These are phyloP conservation scores for Dendrobium huoshanense DNA, from an alignment of 106 monocot species.

Conservation along the genomic window DNA sequence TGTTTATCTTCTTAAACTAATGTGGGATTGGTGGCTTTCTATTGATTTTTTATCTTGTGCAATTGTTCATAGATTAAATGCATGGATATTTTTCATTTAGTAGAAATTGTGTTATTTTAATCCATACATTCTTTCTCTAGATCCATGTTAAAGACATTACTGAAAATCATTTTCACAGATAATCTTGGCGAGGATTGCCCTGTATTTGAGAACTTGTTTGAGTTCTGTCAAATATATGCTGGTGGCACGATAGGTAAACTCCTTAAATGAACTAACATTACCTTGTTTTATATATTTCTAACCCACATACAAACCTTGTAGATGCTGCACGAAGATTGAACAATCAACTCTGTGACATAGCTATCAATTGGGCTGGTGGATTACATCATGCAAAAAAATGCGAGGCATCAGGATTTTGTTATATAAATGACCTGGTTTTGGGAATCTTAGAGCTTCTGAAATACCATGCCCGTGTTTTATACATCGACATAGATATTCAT, in stretches of 20 bases:
- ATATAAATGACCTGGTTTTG: constrained; percentile 94
- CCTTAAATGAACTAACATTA: not conserved
- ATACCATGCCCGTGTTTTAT: constrained; percentile 89
- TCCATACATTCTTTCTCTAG: not conserved
- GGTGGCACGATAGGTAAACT: constrained; percentile 88
- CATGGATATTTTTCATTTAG: not conserved
- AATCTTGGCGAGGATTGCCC: constrained; percentile 97
- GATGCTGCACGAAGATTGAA: constrained; percentile 94
- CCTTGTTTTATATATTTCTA: constrained; percentile 7
- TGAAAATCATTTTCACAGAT: constrained; percentile 37
- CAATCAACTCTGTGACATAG: constrained; percentile 82
- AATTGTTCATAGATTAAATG: not conserved
- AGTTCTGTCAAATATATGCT: constrained; percentile 99
- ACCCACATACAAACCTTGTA: constrained; percentile 18
- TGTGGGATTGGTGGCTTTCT: not conserved
- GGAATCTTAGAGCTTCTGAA: constrained; percentile 97
- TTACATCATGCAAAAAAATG: constrained; percentile 98
- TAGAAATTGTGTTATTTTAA: not conserved
- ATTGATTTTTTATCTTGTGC: not conserved
- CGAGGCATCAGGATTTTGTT: constrained; percentile 95
- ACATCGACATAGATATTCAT: constrained; percentile 98
- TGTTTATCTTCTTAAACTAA: not conserved
- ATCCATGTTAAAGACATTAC: constrained; percentile 7
- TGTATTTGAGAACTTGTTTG: constrained; percentile 95
- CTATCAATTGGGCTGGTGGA: constrained; percentile 98